Evolutionary conservation across 78 protist genomes (phyloP).

Genomic region (Dictyostelium brefeldianum): DNA sequence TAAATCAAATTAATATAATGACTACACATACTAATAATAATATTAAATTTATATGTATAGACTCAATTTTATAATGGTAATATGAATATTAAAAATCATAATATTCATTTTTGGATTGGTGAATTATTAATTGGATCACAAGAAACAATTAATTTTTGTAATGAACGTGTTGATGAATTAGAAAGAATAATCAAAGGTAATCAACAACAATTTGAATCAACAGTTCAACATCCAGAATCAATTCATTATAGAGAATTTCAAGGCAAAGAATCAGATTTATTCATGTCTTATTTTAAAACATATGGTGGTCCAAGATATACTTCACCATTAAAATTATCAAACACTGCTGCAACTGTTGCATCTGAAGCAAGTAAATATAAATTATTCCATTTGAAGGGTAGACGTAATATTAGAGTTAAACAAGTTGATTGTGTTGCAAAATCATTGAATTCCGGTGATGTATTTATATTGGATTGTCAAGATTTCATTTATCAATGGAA

Average conservation of each 20-base stretch:
- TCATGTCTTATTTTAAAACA: constrained; percentile 40
- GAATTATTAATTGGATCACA: neutral
- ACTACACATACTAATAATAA: too few relatives aligned
- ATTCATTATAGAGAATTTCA: constrained; percentile 75
- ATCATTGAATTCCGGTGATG: constrained; percentile 80
- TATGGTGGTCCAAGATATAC: constrained; percentile 66
- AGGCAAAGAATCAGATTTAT: constrained; percentile 34
- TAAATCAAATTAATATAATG: too few relatives aligned
- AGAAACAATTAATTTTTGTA: neutral
- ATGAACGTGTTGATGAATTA: constrained; percentile 7
- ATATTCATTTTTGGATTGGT: constrained; percentile 47
- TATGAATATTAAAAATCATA: constrained; percentile 10
- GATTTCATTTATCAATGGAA: constrained; percentile 71
- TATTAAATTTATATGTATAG: too few relatives aligned
- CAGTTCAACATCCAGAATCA: constrained; percentile 26
- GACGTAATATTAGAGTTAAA: constrained; percentile 45
- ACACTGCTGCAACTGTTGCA: neutral
- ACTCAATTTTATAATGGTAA: constrained; percentile 2
- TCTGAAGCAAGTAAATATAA: constrained; percentile 23
- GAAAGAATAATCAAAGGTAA: neutral
- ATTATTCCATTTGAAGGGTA: constrained; percentile 42
- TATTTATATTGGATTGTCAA: constrained; percentile 82
- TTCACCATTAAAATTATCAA: constrained; percentile 20
- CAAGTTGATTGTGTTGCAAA: constrained; percentile 50
- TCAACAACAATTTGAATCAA: constrained; percentile 7